Conservation (phyloP, 2,329 filamentous ascomycete genomes). For the Cladosporium austrohemisphaericum region DNA sequence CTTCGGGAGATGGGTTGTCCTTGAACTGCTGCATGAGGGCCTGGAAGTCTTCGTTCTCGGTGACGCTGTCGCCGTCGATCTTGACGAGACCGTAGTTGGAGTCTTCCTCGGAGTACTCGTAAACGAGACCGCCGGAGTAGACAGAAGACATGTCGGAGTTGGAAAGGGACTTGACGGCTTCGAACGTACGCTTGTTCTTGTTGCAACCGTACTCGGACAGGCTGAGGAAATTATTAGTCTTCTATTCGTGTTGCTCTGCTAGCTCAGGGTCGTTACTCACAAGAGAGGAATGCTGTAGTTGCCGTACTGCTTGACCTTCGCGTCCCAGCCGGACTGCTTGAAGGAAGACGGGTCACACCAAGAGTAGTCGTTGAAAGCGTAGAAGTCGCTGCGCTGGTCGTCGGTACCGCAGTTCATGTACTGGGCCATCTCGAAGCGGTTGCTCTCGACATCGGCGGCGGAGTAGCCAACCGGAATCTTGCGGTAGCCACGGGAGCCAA, state of each 20-base stretch:
- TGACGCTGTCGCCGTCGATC: constrained; percentile 51
- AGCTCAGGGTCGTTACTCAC: constrained; percentile 34
- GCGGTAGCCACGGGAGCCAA: constrained; percentile 65
- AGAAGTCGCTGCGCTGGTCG: constrained; percentile 81
- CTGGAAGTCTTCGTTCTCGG: constrained; percentile 60
- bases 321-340: constrained; percentile 70
- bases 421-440: constrained; percentile 78
- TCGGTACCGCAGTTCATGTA: constrained; percentile 94
- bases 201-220: constrained; percentile 93
- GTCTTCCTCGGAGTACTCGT: constrained; percentile 82
- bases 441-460: constrained; percentile 78
- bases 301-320: constrained; percentile 83
- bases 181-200: constrained; percentile 75
- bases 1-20: constrained; percentile 49
- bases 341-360: constrained; percentile 74
- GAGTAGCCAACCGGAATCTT: constrained; percentile 75
- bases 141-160: constrained; percentile 75
- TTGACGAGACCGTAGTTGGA: constrained; percentile 78
- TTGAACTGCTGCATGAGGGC: constrained; percentile 51
- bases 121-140: constrained; percentile 94
- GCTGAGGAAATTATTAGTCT: constrained; percentile 34
- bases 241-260: background rate
- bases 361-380: constrained; percentile 85
- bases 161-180: constrained; percentile 78
- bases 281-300: constrained; percentile 87